A percentile compares a stretch with the other conserved stretches of the same genome.
Conservation (phyloP, 208 protist genomes). For the Angomonas ambiguus region DNA sequence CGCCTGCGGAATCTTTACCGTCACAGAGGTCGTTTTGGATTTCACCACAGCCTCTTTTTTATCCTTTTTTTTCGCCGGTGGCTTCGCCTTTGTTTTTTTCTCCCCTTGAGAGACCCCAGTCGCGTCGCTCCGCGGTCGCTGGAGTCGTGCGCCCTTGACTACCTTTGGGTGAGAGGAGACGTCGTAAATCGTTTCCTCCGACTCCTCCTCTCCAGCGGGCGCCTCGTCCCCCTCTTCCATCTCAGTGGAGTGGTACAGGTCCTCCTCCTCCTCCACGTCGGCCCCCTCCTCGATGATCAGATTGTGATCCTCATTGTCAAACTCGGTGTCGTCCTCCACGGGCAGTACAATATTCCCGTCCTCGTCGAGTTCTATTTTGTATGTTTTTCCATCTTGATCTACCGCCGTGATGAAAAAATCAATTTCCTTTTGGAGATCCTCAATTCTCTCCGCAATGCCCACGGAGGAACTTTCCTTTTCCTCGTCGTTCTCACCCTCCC, state of each 20-base stretch:
- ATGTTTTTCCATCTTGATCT: slow-evolving; percentile 71
- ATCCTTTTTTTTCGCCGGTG: not conserved
- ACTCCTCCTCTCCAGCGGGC: not conserved
- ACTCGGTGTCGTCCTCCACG: slow-evolving; percentile 26
- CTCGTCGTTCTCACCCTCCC: not conserved
- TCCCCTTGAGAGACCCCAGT: not conserved
- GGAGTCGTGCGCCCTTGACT: not conserved
- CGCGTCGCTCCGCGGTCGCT: slow-evolving; percentile 1
- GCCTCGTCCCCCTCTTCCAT: not conserved
- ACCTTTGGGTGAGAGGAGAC: not conserved
- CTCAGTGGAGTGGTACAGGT: not conserved
- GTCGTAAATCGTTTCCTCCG: not conserved
- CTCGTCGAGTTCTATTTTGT: slow-evolving; percentile 51
- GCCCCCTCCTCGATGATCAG: not conserved
- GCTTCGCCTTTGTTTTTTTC: not conserved
- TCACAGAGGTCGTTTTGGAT: not conserved
- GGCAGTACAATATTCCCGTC: slow-evolving; percentile 49
- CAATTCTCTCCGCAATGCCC: slow-evolving; percentile 42
- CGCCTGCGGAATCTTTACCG: slow-evolving; percentile 15
- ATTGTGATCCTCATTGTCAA: not conserved
- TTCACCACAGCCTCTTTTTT: not conserved
- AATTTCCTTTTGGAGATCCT: slow-evolving; percentile 43
- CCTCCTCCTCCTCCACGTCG: slow-evolving; percentile 1
- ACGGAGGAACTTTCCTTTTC: not conserved
- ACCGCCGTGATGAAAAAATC: slow-evolving; percentile 80